phyloP scores from a whole-genome alignment of 495 filamentous ascomycete species.

The Pseudoneurospora amorphoporcata region DNA sequence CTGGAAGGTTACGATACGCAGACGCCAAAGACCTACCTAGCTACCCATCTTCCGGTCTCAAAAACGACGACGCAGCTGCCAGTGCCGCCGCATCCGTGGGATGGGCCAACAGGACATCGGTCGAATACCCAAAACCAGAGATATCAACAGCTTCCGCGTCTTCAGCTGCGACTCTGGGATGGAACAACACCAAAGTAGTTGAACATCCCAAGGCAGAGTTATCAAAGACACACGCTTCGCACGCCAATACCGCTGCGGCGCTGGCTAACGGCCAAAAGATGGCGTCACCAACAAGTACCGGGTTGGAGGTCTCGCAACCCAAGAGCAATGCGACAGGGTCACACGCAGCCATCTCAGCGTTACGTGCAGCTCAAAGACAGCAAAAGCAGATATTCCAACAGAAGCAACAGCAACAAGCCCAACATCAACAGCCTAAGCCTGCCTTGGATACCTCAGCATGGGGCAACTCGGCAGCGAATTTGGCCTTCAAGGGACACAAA shows the following conservation, averaged over 20 bases:
- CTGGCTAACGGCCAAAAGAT: conserved; percentile 58
- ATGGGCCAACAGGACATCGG: conserved; percentile 53
- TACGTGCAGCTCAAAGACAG: conserved; percentile 48
- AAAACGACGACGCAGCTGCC: conserved; percentile 53
- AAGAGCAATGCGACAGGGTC: conserved; percentile 50
- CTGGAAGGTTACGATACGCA: conserved; percentile 57
- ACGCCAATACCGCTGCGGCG: conserved; percentile 47
- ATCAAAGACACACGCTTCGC: conserved; percentile 47
- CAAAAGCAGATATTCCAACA: conserved; percentile 26
- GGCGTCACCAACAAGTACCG: conserved; percentile 32
- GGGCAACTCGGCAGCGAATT: conserved; percentile 49
- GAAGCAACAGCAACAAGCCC: conserved; percentile 26
- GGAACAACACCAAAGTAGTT: conserved; percentile 52
- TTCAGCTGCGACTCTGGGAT: conserved; percentile 62
- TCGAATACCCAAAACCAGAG: conserved; percentile 49
- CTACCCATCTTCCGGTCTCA: conserved; percentile 55
- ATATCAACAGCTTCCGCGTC: conserved; percentile 46
- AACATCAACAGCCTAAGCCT: conserved; percentile 8
- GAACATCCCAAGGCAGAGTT: conserved; percentile 47
- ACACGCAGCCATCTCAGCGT: conserved; percentile 63
- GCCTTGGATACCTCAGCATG: conserved; percentile 20
- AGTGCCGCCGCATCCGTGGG: conserved; percentile 64
- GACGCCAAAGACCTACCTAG: conserved; percentile 56
- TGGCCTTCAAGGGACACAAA: conserved; percentile 36
- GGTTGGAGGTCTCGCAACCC: conserved; percentile 26